Evolutionary conservation across 2,329 filamentous ascomycete species (phyloP).

Genomic region (Fusarium chaquense): DNA sequence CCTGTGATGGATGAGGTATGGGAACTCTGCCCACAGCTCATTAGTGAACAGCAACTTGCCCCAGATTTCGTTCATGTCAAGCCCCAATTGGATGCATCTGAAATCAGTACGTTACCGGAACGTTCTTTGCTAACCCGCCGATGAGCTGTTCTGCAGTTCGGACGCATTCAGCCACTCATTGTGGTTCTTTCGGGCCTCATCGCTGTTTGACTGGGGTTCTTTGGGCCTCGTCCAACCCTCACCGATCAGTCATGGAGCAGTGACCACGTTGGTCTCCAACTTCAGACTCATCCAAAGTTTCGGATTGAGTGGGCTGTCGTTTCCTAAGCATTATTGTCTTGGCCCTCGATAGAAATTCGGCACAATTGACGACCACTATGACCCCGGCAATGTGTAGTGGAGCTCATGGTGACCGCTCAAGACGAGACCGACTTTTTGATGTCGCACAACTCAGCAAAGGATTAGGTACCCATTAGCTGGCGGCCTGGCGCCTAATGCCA

Average conservation of each 20-base stretch:
- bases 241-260: conserved; percentile 30
- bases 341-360: conserved; percentile 33
- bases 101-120: conserved; percentile 34
- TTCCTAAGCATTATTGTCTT: conserved; percentile 27
- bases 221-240: conserved; percentile 36
- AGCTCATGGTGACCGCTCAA: conserved; percentile 35
- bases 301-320: conserved; percentile 20
- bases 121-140: conserved; percentile 35
- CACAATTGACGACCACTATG: conserved; percentile 27
- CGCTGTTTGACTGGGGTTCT: conserved; percentile 21
- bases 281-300: conserved; percentile 27
- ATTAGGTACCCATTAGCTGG: conserved; percentile 40
- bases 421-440: conserved; percentile 46
- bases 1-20: conserved; percentile 23
- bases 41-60: conserved; percentile 29
- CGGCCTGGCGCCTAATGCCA: conserved; percentile 44
- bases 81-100: conserved; percentile 27
- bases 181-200: conserved; percentile 37
- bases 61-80: conserved; percentile 34
- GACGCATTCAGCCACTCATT: conserved; percentile 22
- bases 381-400: conserved; percentile 36
- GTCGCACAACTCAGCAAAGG: conserved; percentile 29
- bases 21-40: conserved; percentile 24
- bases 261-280: conserved; percentile 32
- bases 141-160: conserved; percentile 32